Base-by-base conservation (phyloP, 1,284 basidiomycete genomes). In the Puccinia brachypodii region DNA sequence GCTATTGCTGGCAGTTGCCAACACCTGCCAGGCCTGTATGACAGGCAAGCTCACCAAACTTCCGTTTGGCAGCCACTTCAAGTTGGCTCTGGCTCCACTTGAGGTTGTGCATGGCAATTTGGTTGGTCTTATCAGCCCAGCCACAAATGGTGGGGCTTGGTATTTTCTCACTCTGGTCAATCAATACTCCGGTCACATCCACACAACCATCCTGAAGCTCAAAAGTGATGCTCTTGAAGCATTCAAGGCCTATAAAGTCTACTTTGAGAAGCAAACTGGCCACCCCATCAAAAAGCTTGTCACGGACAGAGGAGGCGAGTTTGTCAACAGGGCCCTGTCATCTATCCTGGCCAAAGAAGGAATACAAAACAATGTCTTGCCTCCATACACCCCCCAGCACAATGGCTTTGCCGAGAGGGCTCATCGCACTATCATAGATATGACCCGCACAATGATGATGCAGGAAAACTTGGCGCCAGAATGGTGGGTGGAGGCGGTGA, bases 341-440 rank as follows among this genome's bases (percentile, higher is more conserved):
- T 73, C 16, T 3, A 31, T 7, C 71, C n/a, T n/a, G n/a, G n/a
- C n/a, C n/a, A n/a, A n/a, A n/a, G n/a, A n/a, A n/a, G n/a, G n/a
- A n/a, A n/a, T n/a, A n/a, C n/a, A n/a, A n/a, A n/a, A 73, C 33
- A 53, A 2, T 7, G 47, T 73, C 2, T 50, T 33, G 36, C 71
- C 44, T 16, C 73, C 73, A 25, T 76, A 76, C 33, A 58, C 60
- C 4, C 60, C 60, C 14, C 60, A 64, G n/a, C 60, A 64, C n/a
- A 64, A 64, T 28, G 60, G 60, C 25, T 64, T 11, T 38, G 60
- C 60, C 60, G 28, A 64, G 60, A 3, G 60, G 9, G 60, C 60
- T 11, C 19, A 64, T 25, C 60, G n/a, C 19, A 64, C n/a, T 13
- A 64, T 64, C 60, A 31, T 64, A 13, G 25, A 64, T 22, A 64